Evolutionary conservation across 768 basidiomycete species (phyloP).

Genomic region (Cantharellus cinnabarinus): DNA sequence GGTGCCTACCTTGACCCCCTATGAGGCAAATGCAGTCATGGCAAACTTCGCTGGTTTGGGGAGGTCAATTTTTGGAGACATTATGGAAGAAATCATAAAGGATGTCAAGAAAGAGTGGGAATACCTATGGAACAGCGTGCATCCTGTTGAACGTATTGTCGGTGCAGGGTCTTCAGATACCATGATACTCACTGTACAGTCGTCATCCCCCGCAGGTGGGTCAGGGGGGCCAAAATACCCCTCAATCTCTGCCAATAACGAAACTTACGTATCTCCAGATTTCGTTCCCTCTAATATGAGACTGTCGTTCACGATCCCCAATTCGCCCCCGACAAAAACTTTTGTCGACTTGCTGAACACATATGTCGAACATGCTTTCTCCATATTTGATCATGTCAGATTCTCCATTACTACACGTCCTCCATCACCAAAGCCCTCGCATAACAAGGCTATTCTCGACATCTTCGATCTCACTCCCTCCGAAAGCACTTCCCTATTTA

Average conservation of each 20-base stretch:
- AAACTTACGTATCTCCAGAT: constrained; percentile 19
- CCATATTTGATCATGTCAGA: constrained; percentile 36
- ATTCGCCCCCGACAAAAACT: constrained; percentile 11
- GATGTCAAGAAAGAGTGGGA: background rate
- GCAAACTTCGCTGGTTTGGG: background rate
- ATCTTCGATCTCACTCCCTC: constrained; percentile 20
- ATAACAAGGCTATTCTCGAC: constrained; percentile 18
- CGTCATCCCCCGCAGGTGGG: constrained; percentile 6
- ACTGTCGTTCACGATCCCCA: constrained; percentile 26
- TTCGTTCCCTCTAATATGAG: constrained; percentile 33
- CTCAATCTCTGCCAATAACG: background rate
- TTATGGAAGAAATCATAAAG: background rate
- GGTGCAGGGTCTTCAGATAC: constrained; percentile 4
- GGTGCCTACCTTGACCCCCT: background rate
- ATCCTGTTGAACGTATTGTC: background rate
- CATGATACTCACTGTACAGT: constrained; percentile 6
- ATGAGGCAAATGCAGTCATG: background rate
- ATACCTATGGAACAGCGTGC: background rate
- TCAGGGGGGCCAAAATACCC: background rate
- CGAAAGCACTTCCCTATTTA: constrained; percentile 20
- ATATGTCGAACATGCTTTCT: constrained; percentile 35
- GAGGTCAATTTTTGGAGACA: background rate
- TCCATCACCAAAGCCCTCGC: constrained; percentile 13
- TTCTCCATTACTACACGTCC: constrained; percentile 13
- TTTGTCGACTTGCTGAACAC: constrained; percentile 32